phyloP scores from a whole-genome alignment of 129 eudicot genomes.

The Smallanthus sonchifolius region DNA sequence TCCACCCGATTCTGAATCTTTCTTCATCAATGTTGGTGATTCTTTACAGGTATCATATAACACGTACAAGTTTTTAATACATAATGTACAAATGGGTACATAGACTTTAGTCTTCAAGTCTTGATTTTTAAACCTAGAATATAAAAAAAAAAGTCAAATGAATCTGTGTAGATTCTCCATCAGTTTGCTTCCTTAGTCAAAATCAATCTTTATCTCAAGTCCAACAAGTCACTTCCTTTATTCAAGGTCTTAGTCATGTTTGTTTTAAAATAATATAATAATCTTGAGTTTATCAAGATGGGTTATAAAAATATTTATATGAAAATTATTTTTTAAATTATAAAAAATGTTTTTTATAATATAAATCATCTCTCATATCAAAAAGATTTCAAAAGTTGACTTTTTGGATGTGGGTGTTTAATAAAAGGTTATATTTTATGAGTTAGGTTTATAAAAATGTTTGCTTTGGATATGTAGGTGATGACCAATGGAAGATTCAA shows the following conservation, averaged over 20 bases:
- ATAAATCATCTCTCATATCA: not conserved
- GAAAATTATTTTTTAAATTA: too few species aligned
- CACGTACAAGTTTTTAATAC: not conserved
- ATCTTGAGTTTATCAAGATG: not conserved
- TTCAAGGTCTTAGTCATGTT: not conserved
- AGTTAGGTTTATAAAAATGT: slow-evolving; percentile 2
- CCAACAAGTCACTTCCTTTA: slow-evolving; percentile 24
- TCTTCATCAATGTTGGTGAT: slow-evolving; percentile 90
- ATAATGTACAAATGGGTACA: not conserved
- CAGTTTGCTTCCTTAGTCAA: slow-evolving; percentile 29
- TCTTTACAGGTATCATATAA: slow-evolving; percentile 61
- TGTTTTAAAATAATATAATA: slow-evolving; percentile 1
- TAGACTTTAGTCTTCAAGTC: not conserved
- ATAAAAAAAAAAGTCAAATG: slow-evolving; percentile 14
- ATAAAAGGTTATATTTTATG: not conserved
- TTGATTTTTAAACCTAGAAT: not conserved
- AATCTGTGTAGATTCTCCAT: slow-evolving; percentile 23
- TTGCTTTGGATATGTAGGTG: slow-evolving; percentile 46
- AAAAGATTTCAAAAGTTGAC: not conserved
- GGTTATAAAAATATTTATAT: not conserved
- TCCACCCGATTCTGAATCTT: slow-evolving; percentile 78
- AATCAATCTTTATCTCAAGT: slow-evolving; percentile 29
- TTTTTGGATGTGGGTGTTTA: not conserved
- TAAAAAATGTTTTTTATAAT: too few species aligned
- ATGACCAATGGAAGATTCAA: slow-evolving; percentile 93